phyloP scores from a whole-genome alignment of 1,284 basidiomycete genomes.

The Gastroboletus turbinatus region DNA sequence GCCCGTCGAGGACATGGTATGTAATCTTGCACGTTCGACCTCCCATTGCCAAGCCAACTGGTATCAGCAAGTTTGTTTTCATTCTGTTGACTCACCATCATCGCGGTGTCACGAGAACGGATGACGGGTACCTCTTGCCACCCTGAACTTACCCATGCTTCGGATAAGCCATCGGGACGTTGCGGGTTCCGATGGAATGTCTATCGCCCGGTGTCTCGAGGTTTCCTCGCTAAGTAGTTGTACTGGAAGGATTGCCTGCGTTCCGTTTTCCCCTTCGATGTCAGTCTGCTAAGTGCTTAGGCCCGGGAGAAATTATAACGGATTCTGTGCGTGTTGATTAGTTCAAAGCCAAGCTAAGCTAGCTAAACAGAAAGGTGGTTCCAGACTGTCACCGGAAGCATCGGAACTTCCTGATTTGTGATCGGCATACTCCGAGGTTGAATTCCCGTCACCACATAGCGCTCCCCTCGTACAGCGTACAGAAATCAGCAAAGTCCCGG shows the following conservation, averaged over 20 bases:
- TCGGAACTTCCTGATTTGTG: constrained; percentile 7
- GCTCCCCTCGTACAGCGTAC: constrained; percentile 14
- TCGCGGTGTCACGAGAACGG: neutral
- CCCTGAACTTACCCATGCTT: neutral
- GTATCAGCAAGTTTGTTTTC: neutral
- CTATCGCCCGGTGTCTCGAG: no score
- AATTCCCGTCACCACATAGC: constrained; percentile 23
- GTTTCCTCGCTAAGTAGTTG: no score
- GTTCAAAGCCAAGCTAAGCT: no score
- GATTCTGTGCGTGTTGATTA: no score
- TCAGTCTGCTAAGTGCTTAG: no score
- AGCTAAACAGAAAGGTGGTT: no score
- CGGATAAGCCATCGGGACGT: no score
- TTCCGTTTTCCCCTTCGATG: no score
- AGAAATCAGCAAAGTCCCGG: constrained; percentile 25
- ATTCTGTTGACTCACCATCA: neutral
- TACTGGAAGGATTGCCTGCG: no score
- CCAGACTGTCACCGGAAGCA: neutral
- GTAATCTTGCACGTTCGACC: neutral
- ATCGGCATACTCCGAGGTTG: constrained; percentile 30
- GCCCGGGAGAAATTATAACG: no score
- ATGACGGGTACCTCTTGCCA: neutral
- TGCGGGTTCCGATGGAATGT: neutral
- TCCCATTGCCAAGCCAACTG: neutral
- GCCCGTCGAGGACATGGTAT: no score